Conservation (phyloP, 371 early-diverging fungal species). For the Batrachochytrium dendrobatidis region DNA sequence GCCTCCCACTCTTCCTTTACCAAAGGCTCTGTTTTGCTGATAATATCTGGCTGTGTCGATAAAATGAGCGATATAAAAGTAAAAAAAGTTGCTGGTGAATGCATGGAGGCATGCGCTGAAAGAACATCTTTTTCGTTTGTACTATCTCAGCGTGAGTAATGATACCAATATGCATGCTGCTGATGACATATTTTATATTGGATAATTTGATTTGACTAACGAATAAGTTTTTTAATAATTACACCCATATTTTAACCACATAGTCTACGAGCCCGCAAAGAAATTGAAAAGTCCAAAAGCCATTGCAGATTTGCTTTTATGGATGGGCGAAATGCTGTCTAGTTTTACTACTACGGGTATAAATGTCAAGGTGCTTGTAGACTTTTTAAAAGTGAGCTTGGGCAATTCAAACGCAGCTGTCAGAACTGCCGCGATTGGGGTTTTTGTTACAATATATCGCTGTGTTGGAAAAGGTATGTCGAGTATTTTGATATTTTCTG, state of each 20-base stretch:
- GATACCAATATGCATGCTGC: background rate
- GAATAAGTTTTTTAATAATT: too few relatives aligned
- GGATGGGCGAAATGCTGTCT: slow-evolving; percentile 70
- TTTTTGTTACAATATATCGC: slow-evolving; percentile 72
- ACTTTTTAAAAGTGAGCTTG: slow-evolving; percentile 68
- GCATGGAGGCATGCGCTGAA: slow-evolving; percentile 64
- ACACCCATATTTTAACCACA: too few relatives aligned
- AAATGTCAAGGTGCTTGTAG: slow-evolving; percentile 67
- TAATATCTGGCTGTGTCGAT: slow-evolving; percentile 60
- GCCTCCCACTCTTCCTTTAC: too few relatives aligned
- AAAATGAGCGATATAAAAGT: slow-evolving; percentile 92
- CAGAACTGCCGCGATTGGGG: slow-evolving; percentile 65
- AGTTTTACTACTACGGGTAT: slow-evolving; percentile 85
- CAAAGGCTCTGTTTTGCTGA: slow-evolving; percentile 36
- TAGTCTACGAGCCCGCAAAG: slow-evolving; percentile 64
- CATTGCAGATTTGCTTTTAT: slow-evolving; percentile 71
- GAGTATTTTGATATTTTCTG: background rate
- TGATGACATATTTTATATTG: background rate
- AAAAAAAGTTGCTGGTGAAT: slow-evolving; percentile 73
- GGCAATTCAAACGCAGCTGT: slow-evolving; percentile 75
- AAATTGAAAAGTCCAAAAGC: slow-evolving; percentile 86
- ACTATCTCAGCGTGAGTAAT: slow-evolving; percentile 44
- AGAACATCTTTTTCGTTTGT: slow-evolving; percentile 71
- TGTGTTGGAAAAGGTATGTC: slow-evolving; percentile 70
- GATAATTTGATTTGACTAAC: background rate